Evolutionary conservation across 2,329 filamentous ascomycete genomes (phyloP).

Genomic region (Colletotrichum neosansevieriae): DNA sequence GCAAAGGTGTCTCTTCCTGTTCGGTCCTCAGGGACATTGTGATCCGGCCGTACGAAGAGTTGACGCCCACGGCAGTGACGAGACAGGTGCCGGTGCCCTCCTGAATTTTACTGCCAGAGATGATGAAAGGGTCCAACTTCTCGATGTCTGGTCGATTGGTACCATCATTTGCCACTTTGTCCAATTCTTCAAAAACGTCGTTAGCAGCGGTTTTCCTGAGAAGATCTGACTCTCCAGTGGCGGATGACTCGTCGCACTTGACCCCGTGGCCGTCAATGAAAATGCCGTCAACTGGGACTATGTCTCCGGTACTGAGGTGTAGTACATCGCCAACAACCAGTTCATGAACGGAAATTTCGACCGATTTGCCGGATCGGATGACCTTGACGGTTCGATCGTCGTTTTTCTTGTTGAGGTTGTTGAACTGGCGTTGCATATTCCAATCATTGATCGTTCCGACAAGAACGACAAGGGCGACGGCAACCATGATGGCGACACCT

Average conservation of each 20-base stretch:
- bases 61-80: conserved; percentile 65
- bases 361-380: conserved; percentile 72
- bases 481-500: conserved; percentile 71
- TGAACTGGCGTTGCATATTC: conserved; percentile 72
- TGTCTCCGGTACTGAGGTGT: conserved; percentile 75
- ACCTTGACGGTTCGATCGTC: conserved; percentile 72
- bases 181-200: conserved; percentile 68
- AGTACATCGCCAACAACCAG: conserved; percentile 75
- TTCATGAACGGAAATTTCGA: conserved; percentile 71
- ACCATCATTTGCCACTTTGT: conserved; percentile 62
- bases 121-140: conserved; percentile 69
- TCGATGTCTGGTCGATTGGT: conserved; percentile 30
- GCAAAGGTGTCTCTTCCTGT: conserved; percentile 64
- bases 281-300: conserved; percentile 75
- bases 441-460: conserved; percentile 72
- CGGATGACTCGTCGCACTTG: conserved; percentile 77
- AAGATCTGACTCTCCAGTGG: conserved; percentile 77
- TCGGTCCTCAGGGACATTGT: conserved; percentile 67
- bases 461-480: conserved; percentile 71
- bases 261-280: conserved; percentile 73
- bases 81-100: conserved; percentile 67
- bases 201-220: conserved; percentile 73
- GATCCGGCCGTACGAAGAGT: conserved; percentile 67
- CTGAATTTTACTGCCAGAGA: conserved; percentile 67
- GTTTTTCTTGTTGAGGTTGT: conserved; percentile 68